Evolutionary conservation across 108 stramenopile genomes (phyloP), one percentile per base, ranked within the genome.

Genomic region (Skeletonema menzelii): DNA sequence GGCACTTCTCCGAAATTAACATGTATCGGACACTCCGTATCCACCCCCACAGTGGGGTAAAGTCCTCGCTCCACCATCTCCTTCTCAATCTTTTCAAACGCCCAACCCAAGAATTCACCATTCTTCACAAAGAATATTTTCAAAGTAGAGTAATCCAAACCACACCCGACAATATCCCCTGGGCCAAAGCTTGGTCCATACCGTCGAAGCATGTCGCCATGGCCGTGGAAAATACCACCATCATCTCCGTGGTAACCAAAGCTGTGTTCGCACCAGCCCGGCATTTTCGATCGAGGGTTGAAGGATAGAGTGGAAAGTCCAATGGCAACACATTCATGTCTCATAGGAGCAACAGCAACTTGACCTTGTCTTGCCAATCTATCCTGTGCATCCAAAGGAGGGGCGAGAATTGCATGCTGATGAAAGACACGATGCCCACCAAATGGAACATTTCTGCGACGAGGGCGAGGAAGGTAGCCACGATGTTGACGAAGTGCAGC

Each of bases 211-310:
- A 92, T 92, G 28, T 75, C 86, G 30, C 94, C 94, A 15, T 68
- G 67, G 27, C 74, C 60, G 65, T 92, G 88, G 67, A 91, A 95
- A 46, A 88, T 82, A 13, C 90, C 89, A 28, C 94, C 94, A 60
- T 95, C 94, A 60, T 95, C 94, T 13, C 88, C 83, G 69, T 95
- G 94, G 57, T 91, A 95, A 11, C 91, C 94, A 73, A 72, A 91
- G 26, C 73, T 77, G 26, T 65, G 44, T 13, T 55, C 19, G 46
- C 92, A 90, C 94, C 94, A 95, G 5, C 94, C 94, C 1, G 94
- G 91, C 94, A 95, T 95, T 46, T 84, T 75, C 8, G 75, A 37
- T 28, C 67, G 70, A 28, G 69, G 28, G 28, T 58, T 37, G 62
- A 93, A 93, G 61, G 28, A 28, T 35, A 71, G 30, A 10, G 84